Base-by-base conservation (phyloP, 2,329 filamentous ascomycete species). In the Talaromyces marneffei region DNA sequence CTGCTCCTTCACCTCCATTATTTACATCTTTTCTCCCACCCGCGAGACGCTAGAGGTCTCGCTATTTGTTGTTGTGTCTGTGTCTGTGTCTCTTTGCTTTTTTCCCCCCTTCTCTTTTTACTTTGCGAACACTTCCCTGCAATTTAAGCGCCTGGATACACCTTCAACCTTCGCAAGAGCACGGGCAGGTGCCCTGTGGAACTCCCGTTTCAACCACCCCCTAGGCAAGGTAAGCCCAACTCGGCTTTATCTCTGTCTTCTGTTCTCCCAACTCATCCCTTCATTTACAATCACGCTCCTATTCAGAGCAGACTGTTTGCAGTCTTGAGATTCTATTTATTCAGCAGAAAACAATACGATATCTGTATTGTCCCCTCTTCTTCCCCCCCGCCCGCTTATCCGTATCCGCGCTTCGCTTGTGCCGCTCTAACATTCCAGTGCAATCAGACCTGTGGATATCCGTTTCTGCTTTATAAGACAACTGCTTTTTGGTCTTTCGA, bases 81-180 rank as follows among this genome's bases (percentile, higher is more conserved):
- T 48, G 44, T 48, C 44, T 48, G 44, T n/a, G n/a, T 52, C 25
- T 7, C 18, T 23, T 52, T n/a, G n/a, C n/a, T n/a, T n/a, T n/a
- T n/a, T n/a, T n/a, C n/a, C n/a, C n/a, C n/a, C 31, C 7, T 35
- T 52, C 29, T 20, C 25, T 23, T 10, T 20, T 33, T 52, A 20
- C n/a, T 5, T 16, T 35, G 18, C 14, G 16, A 33, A 23, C 10
- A 6, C 29, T 7, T n/a, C n/a, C 29, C n/a, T 52, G 48, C 29
- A 52, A 20, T n/a, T 53, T 58, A 62, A 27, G 53, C 61, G 62
- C 42, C 42, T 55, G 31, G 53, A 62, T 65, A 65, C 66, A 42
- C 57, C 29, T 40, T 35, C 57, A 31, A 23, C 48, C 20, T 40
- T 53, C 23, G 29, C 9, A 29, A 52, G 37, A 52, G 57, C 46